phyloP scores from a whole-genome alignment of 2,329 filamentous ascomycete species.

The Gnomoniopsis smithogilvyi region DNA sequence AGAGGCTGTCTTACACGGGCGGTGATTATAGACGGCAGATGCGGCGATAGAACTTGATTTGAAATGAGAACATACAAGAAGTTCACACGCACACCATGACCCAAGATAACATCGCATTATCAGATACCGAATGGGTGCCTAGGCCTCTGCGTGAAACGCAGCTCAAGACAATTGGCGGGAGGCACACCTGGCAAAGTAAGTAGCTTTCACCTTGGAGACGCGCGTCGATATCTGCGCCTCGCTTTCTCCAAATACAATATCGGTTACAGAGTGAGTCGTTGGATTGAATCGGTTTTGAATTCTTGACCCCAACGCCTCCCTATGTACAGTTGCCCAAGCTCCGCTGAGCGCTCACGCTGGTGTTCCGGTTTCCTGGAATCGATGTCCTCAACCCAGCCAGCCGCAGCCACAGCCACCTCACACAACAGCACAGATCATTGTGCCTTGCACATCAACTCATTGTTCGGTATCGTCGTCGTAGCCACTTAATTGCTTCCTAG shows the following conservation, averaged over 20 bases:
- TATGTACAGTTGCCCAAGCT: slow-evolving; percentile 22
- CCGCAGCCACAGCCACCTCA: neutral
- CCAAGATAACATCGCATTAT: no score
- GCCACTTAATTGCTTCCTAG: slow-evolving; percentile 56
- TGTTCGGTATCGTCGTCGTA: slow-evolving; percentile 52
- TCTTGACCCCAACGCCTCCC: slow-evolving; percentile 19
- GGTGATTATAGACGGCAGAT: neutral
- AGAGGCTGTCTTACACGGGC: neutral
- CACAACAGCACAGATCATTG: neutral
- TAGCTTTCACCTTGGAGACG: no score
- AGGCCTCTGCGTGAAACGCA: no score
- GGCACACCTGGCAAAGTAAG: no score
- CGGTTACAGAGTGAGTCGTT: neutral
- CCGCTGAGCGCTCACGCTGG: no score
- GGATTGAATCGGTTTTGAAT: neutral
- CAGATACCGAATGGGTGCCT: no score
- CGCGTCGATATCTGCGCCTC: no score
- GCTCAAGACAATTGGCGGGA: no score
- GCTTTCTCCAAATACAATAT: neutral
- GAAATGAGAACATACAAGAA: neutral
- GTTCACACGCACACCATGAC: neutral
- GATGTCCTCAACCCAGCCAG: neutral
- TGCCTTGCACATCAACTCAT: neutral
- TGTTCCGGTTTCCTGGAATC: no score
- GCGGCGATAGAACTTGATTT: neutral